Evolutionary conservation across 2,329 filamentous ascomycete genomes (phyloP).

Genomic region (Septoria linicola): DNA sequence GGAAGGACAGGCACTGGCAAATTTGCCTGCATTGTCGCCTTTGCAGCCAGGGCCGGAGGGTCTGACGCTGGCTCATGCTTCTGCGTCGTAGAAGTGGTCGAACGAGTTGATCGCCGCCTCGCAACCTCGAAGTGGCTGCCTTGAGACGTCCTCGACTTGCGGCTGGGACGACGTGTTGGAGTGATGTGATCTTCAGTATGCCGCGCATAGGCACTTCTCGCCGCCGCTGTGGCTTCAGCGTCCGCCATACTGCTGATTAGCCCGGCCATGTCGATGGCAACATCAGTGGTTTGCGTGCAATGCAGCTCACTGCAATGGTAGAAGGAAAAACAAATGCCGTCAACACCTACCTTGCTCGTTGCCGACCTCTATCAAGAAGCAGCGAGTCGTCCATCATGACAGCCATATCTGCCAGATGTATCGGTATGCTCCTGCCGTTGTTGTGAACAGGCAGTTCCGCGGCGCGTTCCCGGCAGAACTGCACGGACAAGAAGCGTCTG

Average conservation of each 20-base stretch:
- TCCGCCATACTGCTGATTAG: conserved; percentile 1
- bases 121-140: conserved; percentile 10
- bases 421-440: too few species aligned
- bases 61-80: conserved; percentile 1
- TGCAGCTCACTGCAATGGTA: neutral
- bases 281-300: neutral
- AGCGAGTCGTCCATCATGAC: neutral
- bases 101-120: conserved; percentile 4
- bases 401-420: too few species aligned
- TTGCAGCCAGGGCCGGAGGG: conserved; percentile 1
- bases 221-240: conserved; percentile 2
- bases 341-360: conserved; percentile 3
- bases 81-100: conserved; percentile 3
- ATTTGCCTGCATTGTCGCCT: neutral
- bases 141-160: conserved; percentile 6
- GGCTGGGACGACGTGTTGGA: conserved; percentile 9
- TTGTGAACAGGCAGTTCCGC: too few species aligned
- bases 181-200: conserved; percentile 5
- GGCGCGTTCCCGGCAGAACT: too few species aligned
- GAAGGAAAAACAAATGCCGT: conserved; percentile 4
- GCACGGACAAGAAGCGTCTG: too few species aligned
- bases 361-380: neutral
- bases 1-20: neutral
- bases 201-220: conserved; percentile 10
- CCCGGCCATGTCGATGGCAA: conserved; percentile 3